Evolutionary conservation across 106 monocot genomes (phyloP).

Genomic region (Dioscorea dumetorum): DNA sequence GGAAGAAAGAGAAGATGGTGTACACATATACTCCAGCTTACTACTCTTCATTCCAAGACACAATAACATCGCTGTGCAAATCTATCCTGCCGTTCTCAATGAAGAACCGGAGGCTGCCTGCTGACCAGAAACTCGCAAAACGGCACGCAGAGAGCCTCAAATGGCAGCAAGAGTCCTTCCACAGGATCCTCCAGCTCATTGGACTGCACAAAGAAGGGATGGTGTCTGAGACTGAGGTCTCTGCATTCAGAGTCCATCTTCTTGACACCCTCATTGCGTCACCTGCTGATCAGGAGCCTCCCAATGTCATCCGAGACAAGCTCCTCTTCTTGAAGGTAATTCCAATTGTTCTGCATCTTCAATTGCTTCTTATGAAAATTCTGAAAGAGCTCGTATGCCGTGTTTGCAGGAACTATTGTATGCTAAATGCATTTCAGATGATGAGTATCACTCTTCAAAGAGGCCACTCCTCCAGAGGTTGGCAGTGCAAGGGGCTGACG

Average conservation of each 20-base stretch:
- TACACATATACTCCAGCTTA: slow-evolving; percentile 69
- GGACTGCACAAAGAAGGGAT: slow-evolving; percentile 83
- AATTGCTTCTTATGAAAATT: no score
- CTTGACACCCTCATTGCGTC: slow-evolving; percentile 73
- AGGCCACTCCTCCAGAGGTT: slow-evolving; percentile 72
- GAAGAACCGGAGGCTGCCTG: slow-evolving; percentile 46
- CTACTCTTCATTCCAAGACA: slow-evolving; percentile 84
- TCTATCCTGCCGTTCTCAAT: slow-evolving; percentile 65
- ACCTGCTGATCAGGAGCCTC: slow-evolving; percentile 40
- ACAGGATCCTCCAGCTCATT: slow-evolving; percentile 73
- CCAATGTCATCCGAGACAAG: slow-evolving; percentile 62
- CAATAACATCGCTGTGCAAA: slow-evolving; percentile 75
- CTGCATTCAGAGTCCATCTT: slow-evolving; percentile 53
- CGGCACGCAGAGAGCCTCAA: slow-evolving; percentile 65
- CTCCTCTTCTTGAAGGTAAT: slow-evolving; percentile 84
- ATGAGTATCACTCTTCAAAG: slow-evolving; percentile 78
- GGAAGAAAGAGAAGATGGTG: slow-evolving; percentile 30
- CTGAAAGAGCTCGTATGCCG: no score
- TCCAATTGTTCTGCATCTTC: not conserved
- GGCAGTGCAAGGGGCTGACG: slow-evolving; percentile 53
- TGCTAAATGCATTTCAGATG: slow-evolving; percentile 73
- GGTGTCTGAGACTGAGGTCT: slow-evolving; percentile 47
- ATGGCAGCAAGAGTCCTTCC: slow-evolving; percentile 98
- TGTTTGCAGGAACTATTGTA: slow-evolving; percentile 58
- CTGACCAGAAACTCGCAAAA: slow-evolving; percentile 55